These are phyloP conservation scores for Diaporthe capsici DNA, from an alignment of 2,329 filamentous ascomycete species.

Conservation along the genomic window DNA sequence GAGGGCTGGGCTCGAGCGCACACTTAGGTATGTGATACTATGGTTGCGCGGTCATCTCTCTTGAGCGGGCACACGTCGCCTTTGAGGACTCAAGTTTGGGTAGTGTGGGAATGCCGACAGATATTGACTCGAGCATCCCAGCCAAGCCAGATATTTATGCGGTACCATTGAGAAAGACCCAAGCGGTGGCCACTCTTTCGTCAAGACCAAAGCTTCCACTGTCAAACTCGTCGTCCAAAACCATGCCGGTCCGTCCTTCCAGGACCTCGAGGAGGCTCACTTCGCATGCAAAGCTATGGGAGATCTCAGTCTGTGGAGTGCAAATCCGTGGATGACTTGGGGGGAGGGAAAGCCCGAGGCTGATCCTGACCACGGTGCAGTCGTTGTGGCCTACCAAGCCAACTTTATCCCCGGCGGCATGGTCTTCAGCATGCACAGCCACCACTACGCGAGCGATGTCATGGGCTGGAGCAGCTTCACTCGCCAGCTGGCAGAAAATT, in stretches of 20 bases:
- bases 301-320: constrained; percentile 38
- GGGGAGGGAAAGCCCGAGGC: constrained; percentile 53
- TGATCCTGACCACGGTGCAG: constrained; percentile 50
- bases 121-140: constrained; percentile 45
- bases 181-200: constrained; percentile 44
- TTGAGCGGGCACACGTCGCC: not conserved
- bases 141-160: constrained; percentile 53
- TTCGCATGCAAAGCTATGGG: constrained; percentile 45
- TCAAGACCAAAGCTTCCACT: constrained; percentile 21
- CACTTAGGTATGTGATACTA: not conserved
- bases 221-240: constrained; percentile 48
- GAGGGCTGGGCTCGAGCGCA: constrained; percentile 51
- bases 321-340: constrained; percentile 41
- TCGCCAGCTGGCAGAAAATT: constrained; percentile 59
- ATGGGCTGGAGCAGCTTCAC: constrained; percentile 56
- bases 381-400: constrained; percentile 54
- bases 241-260: constrained; percentile 44
- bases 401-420: constrained; percentile 58
- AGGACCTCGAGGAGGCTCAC: constrained; percentile 12
- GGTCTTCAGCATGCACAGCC: constrained; percentile 57
- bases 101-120: accelerated
- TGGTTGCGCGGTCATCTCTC: not conserved
- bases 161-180: constrained; percentile 55
- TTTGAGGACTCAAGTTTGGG: too few relatives aligned
- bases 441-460: constrained; percentile 59